Percentiles rank a stretch among this genome's conserved stretches.
Evolutionary conservation across 129 eudicot genomes (phyloP).

Genomic region (Deinandra increscens): DNA sequence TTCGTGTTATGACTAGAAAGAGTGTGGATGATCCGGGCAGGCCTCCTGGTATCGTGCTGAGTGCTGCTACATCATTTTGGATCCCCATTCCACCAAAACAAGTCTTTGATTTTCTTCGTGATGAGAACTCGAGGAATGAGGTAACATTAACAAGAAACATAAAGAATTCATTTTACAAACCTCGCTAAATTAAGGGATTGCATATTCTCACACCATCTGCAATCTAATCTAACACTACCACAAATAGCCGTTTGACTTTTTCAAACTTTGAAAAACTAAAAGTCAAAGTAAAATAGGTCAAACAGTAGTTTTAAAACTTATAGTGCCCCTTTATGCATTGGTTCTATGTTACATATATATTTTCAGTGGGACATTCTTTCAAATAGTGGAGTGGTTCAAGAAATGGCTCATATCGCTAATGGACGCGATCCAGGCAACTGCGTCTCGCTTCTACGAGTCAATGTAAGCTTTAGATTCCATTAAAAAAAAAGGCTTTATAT

Average conservation of each 20-base stretch:
- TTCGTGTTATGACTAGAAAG: constrained; percentile 55
- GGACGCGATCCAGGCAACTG: constrained; percentile 98
- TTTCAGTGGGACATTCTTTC: constrained; percentile 97
- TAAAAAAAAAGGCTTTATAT: neutral
- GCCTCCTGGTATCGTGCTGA: constrained; percentile 47
- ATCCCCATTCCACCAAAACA: constrained; percentile 50
- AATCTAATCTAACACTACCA: too few species aligned
- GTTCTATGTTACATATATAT: neutral
- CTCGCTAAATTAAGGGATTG: neutral
- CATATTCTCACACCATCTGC: too few species aligned
- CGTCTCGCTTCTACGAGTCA: constrained; percentile 84
- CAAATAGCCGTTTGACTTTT: too few species aligned
- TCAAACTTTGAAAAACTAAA: too few species aligned
- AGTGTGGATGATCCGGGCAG: constrained; percentile 46
- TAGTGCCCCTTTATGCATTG: neutral
- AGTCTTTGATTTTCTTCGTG: constrained; percentile 49
- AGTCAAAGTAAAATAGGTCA: neutral
- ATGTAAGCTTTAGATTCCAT: constrained; percentile 46
- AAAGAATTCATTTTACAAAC: neutral
- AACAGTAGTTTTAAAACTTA: neutral
- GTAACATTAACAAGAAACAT: constrained; percentile 15
- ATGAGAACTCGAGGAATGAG: constrained; percentile 40
- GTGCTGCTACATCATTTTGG: constrained; percentile 56
- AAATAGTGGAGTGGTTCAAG: constrained; percentile 95
- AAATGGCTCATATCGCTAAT: constrained; percentile 96